Percentiles rank a stretch among this genome's conserved stretches.
phyloP scores from a whole-genome alignment of 2,329 filamentous ascomycete species.

The Botrytis porri region DNA sequence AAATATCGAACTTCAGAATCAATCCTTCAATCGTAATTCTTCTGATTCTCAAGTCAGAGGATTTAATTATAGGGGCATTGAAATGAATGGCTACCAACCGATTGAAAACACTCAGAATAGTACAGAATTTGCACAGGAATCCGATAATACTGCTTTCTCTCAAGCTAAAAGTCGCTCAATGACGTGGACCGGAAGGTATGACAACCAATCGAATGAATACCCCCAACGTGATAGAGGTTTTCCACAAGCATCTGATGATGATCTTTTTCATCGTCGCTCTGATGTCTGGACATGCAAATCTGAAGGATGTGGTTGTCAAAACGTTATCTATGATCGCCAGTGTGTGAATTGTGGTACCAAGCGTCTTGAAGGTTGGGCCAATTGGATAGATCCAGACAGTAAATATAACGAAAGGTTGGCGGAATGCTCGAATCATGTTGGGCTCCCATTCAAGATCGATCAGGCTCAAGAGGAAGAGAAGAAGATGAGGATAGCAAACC shows the following conservation, averaged over 20 bases:
- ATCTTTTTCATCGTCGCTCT: background rate
- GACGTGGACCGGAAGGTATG: too few species aligned
- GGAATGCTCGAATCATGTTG: background rate
- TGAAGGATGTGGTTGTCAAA: background rate
- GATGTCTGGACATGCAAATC: background rate
- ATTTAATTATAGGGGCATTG: background rate
- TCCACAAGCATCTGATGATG: background rate
- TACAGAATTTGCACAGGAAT: background rate
- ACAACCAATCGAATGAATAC: background rate
- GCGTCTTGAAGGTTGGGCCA: background rate
- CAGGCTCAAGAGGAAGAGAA: background rate
- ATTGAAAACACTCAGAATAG: background rate
- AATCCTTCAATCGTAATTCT: background rate
- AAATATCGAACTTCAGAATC: background rate
- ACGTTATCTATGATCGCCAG: background rate
- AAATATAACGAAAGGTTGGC: background rate
- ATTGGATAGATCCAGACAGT: background rate
- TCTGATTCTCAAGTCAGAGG: background rate
- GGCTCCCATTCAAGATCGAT: background rate
- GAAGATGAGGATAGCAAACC: background rate
- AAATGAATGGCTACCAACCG: background rate
- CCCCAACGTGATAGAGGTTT: background rate
- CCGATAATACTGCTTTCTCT: background rate
- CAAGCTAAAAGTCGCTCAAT: too few species aligned
- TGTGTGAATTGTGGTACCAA: background rate